phyloP scores from a whole-genome alignment of 2,329 filamentous ascomycete genomes.

The Pseudogymnoascus sp. region DNA sequence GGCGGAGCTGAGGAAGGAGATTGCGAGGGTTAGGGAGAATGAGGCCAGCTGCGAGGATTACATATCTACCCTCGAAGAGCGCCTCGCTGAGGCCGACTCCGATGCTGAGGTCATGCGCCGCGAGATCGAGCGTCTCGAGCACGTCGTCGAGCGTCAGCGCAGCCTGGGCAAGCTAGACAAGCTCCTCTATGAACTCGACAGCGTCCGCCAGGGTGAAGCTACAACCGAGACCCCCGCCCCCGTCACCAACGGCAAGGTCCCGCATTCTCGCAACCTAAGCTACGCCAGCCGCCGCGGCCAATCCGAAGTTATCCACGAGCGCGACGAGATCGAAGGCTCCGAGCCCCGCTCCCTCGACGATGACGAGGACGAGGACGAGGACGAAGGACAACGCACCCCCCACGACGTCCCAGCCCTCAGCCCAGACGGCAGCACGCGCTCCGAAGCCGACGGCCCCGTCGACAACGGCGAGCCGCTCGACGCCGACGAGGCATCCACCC shows the following conservation, averaged over 20 bases:
- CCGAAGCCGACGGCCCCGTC: constrained; percentile 25
- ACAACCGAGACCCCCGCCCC: constrained; percentile 19
- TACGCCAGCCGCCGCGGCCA: constrained; percentile 45
- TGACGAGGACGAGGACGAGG: constrained; percentile 12
- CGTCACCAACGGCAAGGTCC: constrained; percentile 37
- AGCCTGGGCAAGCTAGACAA: constrained; percentile 93
- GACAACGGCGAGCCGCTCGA: constrained; percentile 30
- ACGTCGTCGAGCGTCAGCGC: constrained; percentile 89
- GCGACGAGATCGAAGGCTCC: constrained; percentile 29
- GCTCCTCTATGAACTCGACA: constrained; percentile 81
- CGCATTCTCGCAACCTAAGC: constrained; percentile 47
- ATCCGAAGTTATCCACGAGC: constrained; percentile 45
- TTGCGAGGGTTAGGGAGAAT: constrained; percentile 78
- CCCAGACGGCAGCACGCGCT: constrained; percentile 16
- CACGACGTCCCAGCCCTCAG: constrained; percentile 7
- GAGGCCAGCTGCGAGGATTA: constrained; percentile 91
- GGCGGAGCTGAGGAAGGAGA: constrained; percentile 81
- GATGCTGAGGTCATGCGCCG: constrained; percentile 95
- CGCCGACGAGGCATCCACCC: constrained; percentile 25
- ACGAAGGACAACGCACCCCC: constrained; percentile 16
- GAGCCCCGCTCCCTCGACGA: constrained; percentile 12
- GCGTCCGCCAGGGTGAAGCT: constrained; percentile 48
- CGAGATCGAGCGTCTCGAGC: constrained; percentile 87
- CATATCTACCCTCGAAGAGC: constrained; percentile 91
- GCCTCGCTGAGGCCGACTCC: constrained; percentile 89